Conservation (phyloP, 2,329 filamentous ascomycete genomes). For the Epichloe brachyelytri region DNA sequence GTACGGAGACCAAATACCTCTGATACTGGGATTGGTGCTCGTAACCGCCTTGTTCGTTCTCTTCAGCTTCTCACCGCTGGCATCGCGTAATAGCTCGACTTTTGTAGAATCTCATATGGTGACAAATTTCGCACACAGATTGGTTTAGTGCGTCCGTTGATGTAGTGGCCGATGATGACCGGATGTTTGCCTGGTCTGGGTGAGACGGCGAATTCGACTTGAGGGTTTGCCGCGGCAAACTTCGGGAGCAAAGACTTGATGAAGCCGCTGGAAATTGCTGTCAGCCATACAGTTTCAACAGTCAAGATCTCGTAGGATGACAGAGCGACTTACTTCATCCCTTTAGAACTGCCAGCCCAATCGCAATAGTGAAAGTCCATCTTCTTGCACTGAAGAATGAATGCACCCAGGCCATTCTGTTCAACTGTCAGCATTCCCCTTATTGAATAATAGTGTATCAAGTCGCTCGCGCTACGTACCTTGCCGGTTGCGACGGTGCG, state of each 20-base stretch:
- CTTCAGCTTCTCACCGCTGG: constrained; percentile 62
- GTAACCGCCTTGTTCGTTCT: constrained; percentile 49
- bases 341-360: constrained; percentile 81
- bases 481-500: constrained; percentile 39
- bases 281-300: constrained; percentile 2
- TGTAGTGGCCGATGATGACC: constrained; percentile 77
- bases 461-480: constrained; percentile 22
- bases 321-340: constrained; percentile 62
- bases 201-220: constrained; percentile 84
- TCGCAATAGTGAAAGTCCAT: constrained; percentile 97
- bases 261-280: constrained; percentile 49
- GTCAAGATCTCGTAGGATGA: not conserved
- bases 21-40: constrained; percentile 52
- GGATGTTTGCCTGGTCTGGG: constrained; percentile 85
- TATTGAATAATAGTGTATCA: not conserved
- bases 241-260: constrained; percentile 61
- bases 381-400: constrained; percentile 93
- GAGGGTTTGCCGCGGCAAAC: constrained; percentile 72
- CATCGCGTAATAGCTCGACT: constrained; percentile 57
- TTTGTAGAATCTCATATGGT: constrained; percentile 66
- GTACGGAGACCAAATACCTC: constrained; percentile 60
- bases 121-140: constrained; percentile 84
- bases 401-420: constrained; percentile 91
- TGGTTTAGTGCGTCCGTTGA: constrained; percentile 77
- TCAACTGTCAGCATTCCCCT: constrained; percentile 8